A percentile compares a stretch with the other conserved stretches of the same genome.
phyloP scores from a whole-genome alignment of 2,329 filamentous ascomycete genomes.

The Incumbomyces lentus region DNA sequence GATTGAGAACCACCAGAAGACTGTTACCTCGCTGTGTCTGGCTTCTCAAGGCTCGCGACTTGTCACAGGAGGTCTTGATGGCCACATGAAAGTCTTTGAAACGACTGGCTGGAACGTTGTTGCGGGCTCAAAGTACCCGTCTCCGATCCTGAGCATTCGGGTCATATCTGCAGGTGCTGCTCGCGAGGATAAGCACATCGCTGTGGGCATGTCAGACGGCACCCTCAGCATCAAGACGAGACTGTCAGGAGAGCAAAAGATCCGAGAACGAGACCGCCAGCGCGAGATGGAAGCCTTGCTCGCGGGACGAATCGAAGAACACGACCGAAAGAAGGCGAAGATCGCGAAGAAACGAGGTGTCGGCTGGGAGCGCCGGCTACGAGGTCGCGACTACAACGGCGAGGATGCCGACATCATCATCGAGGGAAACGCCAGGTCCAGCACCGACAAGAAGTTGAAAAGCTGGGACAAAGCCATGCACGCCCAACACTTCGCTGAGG shows the following conservation, averaged over 20 bases:
- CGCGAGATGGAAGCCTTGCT: slow-evolving; percentile 78
- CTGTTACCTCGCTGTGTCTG: slow-evolving; percentile 75
- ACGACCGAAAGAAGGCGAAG: slow-evolving; percentile 56
- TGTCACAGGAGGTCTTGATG: slow-evolving; percentile 81
- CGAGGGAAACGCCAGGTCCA: slow-evolving; percentile 57
- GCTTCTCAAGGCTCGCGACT: slow-evolving; percentile 72
- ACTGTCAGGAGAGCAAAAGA: slow-evolving; percentile 72
- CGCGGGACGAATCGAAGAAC: slow-evolving; percentile 64
- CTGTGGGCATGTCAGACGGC: slow-evolving; percentile 88
- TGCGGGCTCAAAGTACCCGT: slow-evolving; percentile 85
- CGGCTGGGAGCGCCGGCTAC: slow-evolving; percentile 51
- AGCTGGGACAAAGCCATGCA: slow-evolving; percentile 75
- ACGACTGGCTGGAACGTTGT: slow-evolving; percentile 92
- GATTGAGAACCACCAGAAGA: slow-evolving; percentile 94
- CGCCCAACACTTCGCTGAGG: slow-evolving; percentile 63
- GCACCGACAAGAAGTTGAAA: slow-evolving; percentile 52
- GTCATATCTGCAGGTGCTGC: slow-evolving; percentile 60
- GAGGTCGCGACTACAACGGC: slow-evolving; percentile 69
- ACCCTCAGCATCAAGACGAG: slow-evolving; percentile 83
- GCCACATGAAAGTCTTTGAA: slow-evolving; percentile 95
- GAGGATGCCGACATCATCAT: slow-evolving; percentile 84
- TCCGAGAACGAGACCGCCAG: slow-evolving; percentile 62
- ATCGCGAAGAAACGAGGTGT: slow-evolving; percentile 50
- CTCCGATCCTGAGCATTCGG: slow-evolving; percentile 74
- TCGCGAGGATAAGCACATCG: slow-evolving; percentile 79